Evolutionary conservation across 371 early-diverging fungal species (phyloP), one percentile per base, ranked within the genome.

Genomic region (Rhizopus microsporus): DNA sequence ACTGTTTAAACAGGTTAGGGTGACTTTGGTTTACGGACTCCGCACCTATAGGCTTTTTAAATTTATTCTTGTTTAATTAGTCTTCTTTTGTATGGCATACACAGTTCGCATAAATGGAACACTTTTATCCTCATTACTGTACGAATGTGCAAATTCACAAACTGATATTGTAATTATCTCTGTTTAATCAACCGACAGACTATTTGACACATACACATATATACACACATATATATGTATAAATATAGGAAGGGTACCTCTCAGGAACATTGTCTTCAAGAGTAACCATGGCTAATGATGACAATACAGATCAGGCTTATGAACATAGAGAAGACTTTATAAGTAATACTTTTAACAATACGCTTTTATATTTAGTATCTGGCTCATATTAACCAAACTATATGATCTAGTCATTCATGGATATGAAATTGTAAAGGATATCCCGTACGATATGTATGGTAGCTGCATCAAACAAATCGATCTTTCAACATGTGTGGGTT

Each of bases 71-170:
- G 23, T 23, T 23, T 45, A 43, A n/a, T 43, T 23, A 23, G 23
- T 1, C 23, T 23, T 23, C 23, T 23, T 38, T 38, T 16, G 30
- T 32, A 63, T 63, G 63, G 35, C 63, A 10, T 63, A 63, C 37
- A 44, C 44, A 30, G 39, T 67, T 51, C 62, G 67, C 31, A 51
- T 67, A 13, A 59, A 57, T 49, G 67, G 67, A 15, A 62, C 56
- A 12, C 59, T 62, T 7, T 39, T 67, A 38, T 62, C 67, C 23
- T 55, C 67, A 3, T 52, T 67, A 33, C 15, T 67, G 32, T 55
- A 50, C 17, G 62, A 67, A 53, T 67, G 67, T 39, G 62, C 62
- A n/a, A 59, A 59, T 47, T 34, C 59, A 34, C 9, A 38, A 52
- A 47, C 37, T 7, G 67, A 67, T 35, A 54, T 59, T 48, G 67